phyloP scores from a whole-genome alignment of 2,329 filamentous ascomycete species.

The Exophiala aquamarina region DNA sequence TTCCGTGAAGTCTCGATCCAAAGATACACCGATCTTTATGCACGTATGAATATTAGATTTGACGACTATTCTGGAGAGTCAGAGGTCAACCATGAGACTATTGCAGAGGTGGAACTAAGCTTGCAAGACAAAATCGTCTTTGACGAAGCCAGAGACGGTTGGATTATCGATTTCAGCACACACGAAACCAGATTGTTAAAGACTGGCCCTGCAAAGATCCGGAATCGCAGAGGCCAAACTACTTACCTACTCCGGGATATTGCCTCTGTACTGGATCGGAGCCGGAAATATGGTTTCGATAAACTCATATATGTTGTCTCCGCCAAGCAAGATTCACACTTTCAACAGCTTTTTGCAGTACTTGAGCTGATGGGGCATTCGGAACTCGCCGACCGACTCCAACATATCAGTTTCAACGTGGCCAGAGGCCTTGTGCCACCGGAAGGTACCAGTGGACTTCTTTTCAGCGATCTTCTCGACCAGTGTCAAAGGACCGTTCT shows the following conservation, averaged over 20 bases:
- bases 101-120: slow-evolving; percentile 62
- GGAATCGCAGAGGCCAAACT: slow-evolving; percentile 63
- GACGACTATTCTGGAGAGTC: slow-evolving; percentile 74
- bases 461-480: slow-evolving; percentile 61
- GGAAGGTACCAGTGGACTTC: slow-evolving; percentile 67
- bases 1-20: slow-evolving; percentile 68
- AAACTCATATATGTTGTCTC: slow-evolving; percentile 80
- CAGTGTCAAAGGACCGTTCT: slow-evolving; percentile 86
- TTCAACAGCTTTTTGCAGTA: slow-evolving; percentile 75
- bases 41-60: slow-evolving; percentile 69
- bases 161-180: slow-evolving; percentile 70
- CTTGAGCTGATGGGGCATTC: slow-evolving; percentile 69
- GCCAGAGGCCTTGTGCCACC: slow-evolving; percentile 70
- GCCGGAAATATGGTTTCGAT: slow-evolving; percentile 64
- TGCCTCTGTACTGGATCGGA: slow-evolving; percentile 68
- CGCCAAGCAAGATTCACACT: slow-evolving; percentile 69
- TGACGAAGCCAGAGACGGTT: slow-evolving; percentile 69
- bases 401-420: slow-evolving; percentile 75
- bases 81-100: slow-evolving; percentile 65
- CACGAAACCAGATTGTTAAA: slow-evolving; percentile 68
- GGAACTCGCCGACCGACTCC: slow-evolving; percentile 66
- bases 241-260: slow-evolving; percentile 79
- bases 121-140: slow-evolving; percentile 66
- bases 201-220: slow-evolving; percentile 69
- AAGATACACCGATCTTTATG: slow-evolving; percentile 67